Evolutionary conservation across 2,329 filamentous ascomycete species (phyloP).

Genomic region (Colletotrichum ledebouriae): DNA sequence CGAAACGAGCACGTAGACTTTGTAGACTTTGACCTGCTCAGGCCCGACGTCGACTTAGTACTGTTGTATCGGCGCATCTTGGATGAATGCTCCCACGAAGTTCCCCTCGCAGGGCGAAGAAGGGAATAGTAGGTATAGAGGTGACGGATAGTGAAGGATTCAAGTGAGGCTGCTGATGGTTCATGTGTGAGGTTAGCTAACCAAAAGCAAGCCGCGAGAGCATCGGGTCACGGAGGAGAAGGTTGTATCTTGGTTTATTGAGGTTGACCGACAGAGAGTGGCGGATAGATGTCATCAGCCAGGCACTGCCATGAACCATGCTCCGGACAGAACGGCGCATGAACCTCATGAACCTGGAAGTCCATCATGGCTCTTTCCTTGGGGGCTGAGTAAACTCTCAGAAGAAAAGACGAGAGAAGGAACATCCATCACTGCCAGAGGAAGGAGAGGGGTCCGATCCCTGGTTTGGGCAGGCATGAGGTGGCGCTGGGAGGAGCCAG

Average conservation of each 20-base stretch:
- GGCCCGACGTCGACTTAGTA: slow-evolving; percentile 57
- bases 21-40: slow-evolving; percentile 61
- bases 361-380: slow-evolving; percentile 34
- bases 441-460: slow-evolving; percentile 22
- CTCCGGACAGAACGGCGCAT: background rate
- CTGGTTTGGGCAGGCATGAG: slow-evolving; percentile 30
- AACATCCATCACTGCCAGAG: slow-evolving; percentile 9
- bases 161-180: slow-evolving; percentile 40
- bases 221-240: slow-evolving; percentile 2
- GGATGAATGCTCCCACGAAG: slow-evolving; percentile 22
- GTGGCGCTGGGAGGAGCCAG: slow-evolving; percentile 25
- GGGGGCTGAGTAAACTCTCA: slow-evolving; percentile 24
- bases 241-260: slow-evolving; percentile 9
- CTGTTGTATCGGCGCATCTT: slow-evolving; percentile 66
- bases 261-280: background rate
- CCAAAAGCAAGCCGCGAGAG: slow-evolving; percentile 38
- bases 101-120: background rate
- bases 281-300: slow-evolving; percentile 9
- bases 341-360: background rate
- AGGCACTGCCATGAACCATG: background rate
- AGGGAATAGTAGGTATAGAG: slow-evolving; percentile 32
- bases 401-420: slow-evolving; percentile 17
- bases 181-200: slow-evolving; percentile 33
- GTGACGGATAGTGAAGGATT: slow-evolving; percentile 36
- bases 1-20: slow-evolving; percentile 61